Evolutionary conservation across 2,329 filamentous ascomycete genomes (phyloP).

Genomic region (Alternaria sp.): DNA sequence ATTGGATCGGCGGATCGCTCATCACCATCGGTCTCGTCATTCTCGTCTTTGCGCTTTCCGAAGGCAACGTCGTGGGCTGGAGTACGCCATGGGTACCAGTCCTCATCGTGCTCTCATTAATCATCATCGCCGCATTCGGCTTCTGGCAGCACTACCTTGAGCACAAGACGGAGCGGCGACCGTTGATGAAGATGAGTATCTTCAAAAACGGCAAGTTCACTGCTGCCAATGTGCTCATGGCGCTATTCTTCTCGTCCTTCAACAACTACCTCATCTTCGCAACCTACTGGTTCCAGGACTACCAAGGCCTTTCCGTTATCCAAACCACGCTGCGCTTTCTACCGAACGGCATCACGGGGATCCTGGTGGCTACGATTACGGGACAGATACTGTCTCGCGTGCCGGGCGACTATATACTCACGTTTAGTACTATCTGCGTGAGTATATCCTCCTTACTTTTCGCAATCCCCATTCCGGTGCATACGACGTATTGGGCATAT

Average conservation of each 20-base stretch:
- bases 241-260: conserved; percentile 70
- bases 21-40: conserved; percentile 68
- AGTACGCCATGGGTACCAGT: conserved; percentile 66
- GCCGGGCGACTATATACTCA: conserved; percentile 64
- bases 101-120: conserved; percentile 64
- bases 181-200: conserved; percentile 71
- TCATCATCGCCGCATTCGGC: conserved; percentile 64
- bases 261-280: conserved; percentile 72
- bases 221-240: conserved; percentile 70
- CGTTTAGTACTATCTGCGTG: conserved; percentile 64
- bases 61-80: conserved; percentile 75
- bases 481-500: conserved; percentile 71
- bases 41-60: conserved; percentile 70
- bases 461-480: conserved; percentile 66
- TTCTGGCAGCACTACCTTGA: conserved; percentile 69
- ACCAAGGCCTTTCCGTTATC: conserved; percentile 66
- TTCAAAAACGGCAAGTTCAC: conserved; percentile 67
- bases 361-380: conserved; percentile 63
- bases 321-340: conserved; percentile 73
- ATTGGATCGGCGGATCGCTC: conserved; percentile 70
- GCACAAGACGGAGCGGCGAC: conserved; percentile 56
- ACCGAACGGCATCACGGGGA: conserved; percentile 67
- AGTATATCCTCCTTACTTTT: conserved; percentile 66
- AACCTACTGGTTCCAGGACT: conserved; percentile 75
- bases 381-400: conserved; percentile 54